Conservation (phyloP, 805 yeast species). For the Saccharomycopsis fodiens region DNA sequence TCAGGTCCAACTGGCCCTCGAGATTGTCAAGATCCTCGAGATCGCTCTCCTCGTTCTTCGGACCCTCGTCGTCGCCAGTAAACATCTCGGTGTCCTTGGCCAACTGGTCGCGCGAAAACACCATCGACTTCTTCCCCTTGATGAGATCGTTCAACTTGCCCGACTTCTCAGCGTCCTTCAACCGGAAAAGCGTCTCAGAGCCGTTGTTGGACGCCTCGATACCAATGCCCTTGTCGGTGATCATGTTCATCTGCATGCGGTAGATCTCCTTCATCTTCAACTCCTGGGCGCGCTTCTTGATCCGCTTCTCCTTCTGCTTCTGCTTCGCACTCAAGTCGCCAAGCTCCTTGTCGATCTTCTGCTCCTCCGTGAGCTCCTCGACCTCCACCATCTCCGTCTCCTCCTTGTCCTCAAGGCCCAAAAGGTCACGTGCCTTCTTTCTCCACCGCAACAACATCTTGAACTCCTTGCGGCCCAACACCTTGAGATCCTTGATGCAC, state of each 20-base stretch:
- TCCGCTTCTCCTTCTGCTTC: conserved; percentile 63
- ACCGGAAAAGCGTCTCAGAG: conserved; percentile 64
- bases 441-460: conserved; percentile 82
- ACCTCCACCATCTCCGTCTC: conserved; percentile 38
- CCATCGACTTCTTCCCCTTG: conserved; percentile 64
- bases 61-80: conserved; percentile 34
- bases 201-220: conserved; percentile 83
- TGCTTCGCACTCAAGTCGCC: conserved; percentile 66
- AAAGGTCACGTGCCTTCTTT: conserved; percentile 67
- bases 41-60: conserved; percentile 24
- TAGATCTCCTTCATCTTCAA: conserved; percentile 76
- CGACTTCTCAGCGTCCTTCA: conserved; percentile 79
- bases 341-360: conserved; percentile 79
- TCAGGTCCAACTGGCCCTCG: conserved; percentile 74
- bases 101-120: conserved; percentile 50
- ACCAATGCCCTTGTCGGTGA: conserved; percentile 88
- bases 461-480: conserved; percentile 91
- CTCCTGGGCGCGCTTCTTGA: conserved; percentile 76
- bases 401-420: conserved; percentile 55
- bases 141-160: conserved; percentile 70
- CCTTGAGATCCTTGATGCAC: conserved; percentile 87
- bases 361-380: conserved; percentile 77
- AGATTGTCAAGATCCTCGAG: conserved; percentile 57
- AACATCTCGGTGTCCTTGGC: conserved; percentile 51
- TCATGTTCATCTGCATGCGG: conserved; percentile 94